A percentile compares a stretch with the other conserved stretches of the same genome.
Conservation (phyloP, 1,284 basidiomycete species). For the Peniophora sp. region DNA sequence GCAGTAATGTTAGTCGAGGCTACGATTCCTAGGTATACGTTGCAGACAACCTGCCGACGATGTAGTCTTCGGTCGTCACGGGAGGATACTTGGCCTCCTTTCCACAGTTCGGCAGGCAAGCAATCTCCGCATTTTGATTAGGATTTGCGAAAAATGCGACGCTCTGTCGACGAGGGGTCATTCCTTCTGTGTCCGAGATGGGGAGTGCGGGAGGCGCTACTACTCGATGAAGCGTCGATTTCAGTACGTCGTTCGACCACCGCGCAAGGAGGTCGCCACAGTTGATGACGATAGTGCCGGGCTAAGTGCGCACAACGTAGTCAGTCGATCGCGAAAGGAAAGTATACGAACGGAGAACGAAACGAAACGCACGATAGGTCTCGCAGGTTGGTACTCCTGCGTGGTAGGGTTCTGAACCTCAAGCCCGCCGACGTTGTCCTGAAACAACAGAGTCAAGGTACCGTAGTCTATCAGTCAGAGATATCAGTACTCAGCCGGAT, state of each 20-base stretch:
- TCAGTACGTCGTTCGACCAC: constrained; percentile 78
- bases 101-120: constrained; percentile 69
- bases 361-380: constrained; percentile 55
- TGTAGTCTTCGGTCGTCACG: constrained; percentile 70
- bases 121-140: constrained; percentile 61
- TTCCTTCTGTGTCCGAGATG: constrained; percentile 38
- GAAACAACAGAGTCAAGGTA: constrained; percentile 77
- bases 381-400: constrained; percentile 60
- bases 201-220: constrained; percentile 58
- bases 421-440: constrained; percentile 77
- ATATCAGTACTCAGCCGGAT: neutral
- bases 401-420: constrained; percentile 78
- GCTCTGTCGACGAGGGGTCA: constrained; percentile 66
- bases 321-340: neutral
- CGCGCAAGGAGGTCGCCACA: constrained; percentile 77
- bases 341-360: neutral
- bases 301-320: constrained; percentile 28
- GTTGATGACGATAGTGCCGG: constrained; percentile 78
- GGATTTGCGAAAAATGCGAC: constrained; percentile 88
- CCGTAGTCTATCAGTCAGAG: constrained; percentile 56
- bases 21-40: constrained; percentile 43
- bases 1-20: too few species aligned
- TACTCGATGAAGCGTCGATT: constrained; percentile 76
- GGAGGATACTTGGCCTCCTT: constrained; percentile 52
- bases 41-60: constrained; percentile 59